Percentiles rank a stretch among this genome's conserved stretches.
These are phyloP conservation scores for Alloteropsis semialata DNA, from an alignment of 176 grass and related monocot genomes.

Conservation along the genomic window DNA sequence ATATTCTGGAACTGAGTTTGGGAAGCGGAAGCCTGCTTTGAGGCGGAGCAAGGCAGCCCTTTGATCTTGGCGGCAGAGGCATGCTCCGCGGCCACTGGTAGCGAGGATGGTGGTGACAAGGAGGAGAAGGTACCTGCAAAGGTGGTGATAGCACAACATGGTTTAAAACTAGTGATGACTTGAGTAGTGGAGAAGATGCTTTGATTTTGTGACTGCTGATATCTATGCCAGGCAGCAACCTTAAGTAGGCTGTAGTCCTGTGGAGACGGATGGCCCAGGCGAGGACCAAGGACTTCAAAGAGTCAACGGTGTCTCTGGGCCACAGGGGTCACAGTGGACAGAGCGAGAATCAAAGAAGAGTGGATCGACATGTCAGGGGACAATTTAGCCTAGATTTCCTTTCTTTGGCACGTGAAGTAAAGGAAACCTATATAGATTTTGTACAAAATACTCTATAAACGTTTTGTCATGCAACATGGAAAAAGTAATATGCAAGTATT, in stretches of 20 bases:
- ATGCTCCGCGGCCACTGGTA: not conserved
- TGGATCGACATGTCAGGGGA: no score
- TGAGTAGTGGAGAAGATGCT: no score
- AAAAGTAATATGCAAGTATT: no score
- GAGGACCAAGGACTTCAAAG: not conserved
- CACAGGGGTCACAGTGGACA: no score
- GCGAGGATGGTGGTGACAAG: not conserved
- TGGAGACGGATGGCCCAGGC: not conserved
- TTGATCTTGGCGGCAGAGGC: slow-evolving; percentile 34
- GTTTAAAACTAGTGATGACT: not conserved
- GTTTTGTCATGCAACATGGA: no score
- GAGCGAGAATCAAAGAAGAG: no score
- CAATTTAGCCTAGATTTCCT: no score
- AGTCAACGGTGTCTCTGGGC: not conserved
- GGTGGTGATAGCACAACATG: not conserved
- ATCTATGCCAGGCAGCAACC: not conserved
- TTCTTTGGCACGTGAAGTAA: no score
- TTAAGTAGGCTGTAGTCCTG: not conserved
- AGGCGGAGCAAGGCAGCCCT: slow-evolving; percentile 23
- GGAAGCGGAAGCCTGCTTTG: slow-evolving; percentile 30
- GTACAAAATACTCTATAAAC: no score
- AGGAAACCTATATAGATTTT: no score
- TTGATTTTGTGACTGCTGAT: no score
- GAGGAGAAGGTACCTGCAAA: not conserved
- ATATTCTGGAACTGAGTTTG: no score